Evolutionary conservation across 441 rosid species (phyloP).

Genomic region (Mallotus japonicus): DNA sequence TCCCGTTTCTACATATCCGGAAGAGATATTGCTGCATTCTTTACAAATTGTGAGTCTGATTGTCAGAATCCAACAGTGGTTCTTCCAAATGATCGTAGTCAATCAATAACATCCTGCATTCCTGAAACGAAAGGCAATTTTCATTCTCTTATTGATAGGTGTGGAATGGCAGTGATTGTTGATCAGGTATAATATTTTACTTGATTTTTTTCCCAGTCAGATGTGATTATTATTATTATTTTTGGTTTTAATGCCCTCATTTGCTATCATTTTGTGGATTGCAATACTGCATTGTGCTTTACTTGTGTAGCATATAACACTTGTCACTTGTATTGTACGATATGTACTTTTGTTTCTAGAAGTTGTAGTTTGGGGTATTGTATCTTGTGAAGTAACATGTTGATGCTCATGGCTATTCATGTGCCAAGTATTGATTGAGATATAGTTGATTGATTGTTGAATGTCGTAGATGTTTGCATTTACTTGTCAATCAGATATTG

Average conservation of each 20-base stretch:
- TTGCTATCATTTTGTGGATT: no score
- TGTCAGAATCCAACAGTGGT: conserved; percentile 41
- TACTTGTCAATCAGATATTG: background rate
- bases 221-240: background rate
- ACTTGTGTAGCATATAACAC: background rate
- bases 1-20: conserved; percentile 92
- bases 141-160: conserved; percentile 90
- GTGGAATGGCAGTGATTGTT: conserved; percentile 94
- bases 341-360: background rate
- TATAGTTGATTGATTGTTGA: background rate
- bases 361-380: background rate
- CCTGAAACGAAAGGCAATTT: conserved; percentile 43
- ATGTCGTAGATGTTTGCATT: background rate
- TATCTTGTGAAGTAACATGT: background rate
- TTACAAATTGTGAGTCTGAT: conserved; percentile 66
- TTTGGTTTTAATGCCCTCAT: background rate
- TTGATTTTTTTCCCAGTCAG: background rate
- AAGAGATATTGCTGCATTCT: conserved; percentile 96
- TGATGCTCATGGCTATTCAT: background rate
- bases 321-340: background rate
- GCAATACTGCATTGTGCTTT: background rate
- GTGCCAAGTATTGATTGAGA: background rate
- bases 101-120: conserved; percentile 40
- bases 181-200: conserved; percentile 68
- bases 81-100: conserved; percentile 41